Conservation (phyloP, 2,329 filamentous ascomycete species). For the Diaporthe sp. region DNA sequence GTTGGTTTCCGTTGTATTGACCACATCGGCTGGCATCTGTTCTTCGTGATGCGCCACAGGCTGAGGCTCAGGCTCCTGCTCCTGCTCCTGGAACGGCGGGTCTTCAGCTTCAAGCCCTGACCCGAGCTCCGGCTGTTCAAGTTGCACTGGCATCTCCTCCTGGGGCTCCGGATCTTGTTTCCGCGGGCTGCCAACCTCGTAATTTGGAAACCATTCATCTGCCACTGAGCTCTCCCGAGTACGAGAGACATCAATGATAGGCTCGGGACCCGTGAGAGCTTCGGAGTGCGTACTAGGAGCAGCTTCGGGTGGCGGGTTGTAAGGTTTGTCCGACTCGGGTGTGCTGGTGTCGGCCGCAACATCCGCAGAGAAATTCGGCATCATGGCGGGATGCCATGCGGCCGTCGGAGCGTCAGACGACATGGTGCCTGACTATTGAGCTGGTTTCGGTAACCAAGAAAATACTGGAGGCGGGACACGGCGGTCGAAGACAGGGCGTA, state of each 20-base stretch:
- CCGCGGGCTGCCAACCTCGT: slow-evolving; percentile 40
- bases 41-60: slow-evolving; percentile 12
- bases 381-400: slow-evolving; percentile 63
- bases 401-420: slow-evolving; percentile 53
- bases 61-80: no score
- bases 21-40: not conserved
- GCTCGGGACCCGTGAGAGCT: not conserved
- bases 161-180: slow-evolving; percentile 27
- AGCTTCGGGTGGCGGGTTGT: slow-evolving; percentile 19
- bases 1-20: not conserved
- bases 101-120: not conserved
- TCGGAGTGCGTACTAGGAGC: not conserved
- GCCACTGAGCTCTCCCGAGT: slow-evolving; percentile 32
- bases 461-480: slow-evolving; percentile 35
- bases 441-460: slow-evolving; percentile 23
- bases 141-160: slow-evolving; percentile 3
- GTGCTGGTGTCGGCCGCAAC: slow-evolving; percentile 26
- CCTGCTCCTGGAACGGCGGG: slow-evolving; percentile 1
- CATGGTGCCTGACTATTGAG: slow-evolving; percentile 47
- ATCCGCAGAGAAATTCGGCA: slow-evolving; percentile 53
- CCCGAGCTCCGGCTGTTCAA: not conserved
- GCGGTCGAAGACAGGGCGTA: slow-evolving; percentile 29
- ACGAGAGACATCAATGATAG: slow-evolving; percentile 23
- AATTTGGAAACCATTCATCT: slow-evolving; percentile 46
- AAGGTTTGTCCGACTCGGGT: slow-evolving; percentile 3